These are phyloP conservation scores for Irpex lacteus DNA, from an alignment of 1,284 basidiomycete genomes.

Conservation along the genomic window DNA sequence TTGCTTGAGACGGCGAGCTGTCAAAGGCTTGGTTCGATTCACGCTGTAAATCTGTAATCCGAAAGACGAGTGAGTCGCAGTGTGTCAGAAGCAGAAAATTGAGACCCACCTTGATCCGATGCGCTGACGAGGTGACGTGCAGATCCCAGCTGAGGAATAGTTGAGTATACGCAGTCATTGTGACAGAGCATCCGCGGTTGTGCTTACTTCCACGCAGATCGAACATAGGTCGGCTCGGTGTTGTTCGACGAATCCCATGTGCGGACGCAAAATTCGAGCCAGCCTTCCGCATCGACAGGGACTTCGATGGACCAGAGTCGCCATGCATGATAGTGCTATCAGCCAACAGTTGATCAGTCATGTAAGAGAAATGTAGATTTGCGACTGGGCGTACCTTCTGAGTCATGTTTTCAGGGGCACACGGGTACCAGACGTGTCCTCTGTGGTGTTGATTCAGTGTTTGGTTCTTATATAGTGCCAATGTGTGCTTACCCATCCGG, in stretches of 20 bases:
- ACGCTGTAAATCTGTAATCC: conserved; percentile 40
- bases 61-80: no score
- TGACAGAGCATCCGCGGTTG: background rate
- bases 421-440: conserved; percentile 49
- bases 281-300: conserved; percentile 55
- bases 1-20: conserved; percentile 38
- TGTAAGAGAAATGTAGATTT: background rate
- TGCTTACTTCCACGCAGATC: conserved; percentile 53
- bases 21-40: conserved; percentile 41
- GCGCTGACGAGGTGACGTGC: conserved; percentile 54
- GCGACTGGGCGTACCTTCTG: conserved; percentile 36
- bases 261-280: conserved; percentile 57
- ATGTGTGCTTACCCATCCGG: conserved; percentile 42
- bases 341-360: background rate
- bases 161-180: background rate
- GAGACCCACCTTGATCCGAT: conserved; percentile 41
- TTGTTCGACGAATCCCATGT: conserved; percentile 60
- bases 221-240: conserved; percentile 54
- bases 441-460: conserved; percentile 19
- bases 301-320: conserved; percentile 50
- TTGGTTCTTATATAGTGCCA: background rate
- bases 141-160: conserved; percentile 43
- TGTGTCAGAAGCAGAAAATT: no score
- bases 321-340: conserved; percentile 54
- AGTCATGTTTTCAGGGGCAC: conserved; percentile 44